Base-by-base conservation (phyloP, 768 basidiomycete species). In the Suillus alpinus region DNA sequence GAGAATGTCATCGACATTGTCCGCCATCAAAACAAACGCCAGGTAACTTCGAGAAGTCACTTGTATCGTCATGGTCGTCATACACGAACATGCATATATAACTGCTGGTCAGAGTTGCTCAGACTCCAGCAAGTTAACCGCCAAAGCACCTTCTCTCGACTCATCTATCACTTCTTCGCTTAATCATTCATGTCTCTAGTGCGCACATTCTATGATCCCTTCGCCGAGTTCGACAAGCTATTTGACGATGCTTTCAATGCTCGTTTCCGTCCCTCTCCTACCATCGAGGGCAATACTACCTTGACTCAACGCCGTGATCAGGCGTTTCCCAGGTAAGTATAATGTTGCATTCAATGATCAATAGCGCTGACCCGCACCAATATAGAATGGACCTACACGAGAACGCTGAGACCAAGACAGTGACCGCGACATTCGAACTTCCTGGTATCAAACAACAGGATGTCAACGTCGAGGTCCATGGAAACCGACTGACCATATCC, bases 391-490 rank as follows among this genome's bases (percentile, higher is more conserved):
- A 86, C 62, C 69, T 86, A 13, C 82, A 82, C 64, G 83, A 86
- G 66, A 74, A 85, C 60, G 44, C 65, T 0, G 75, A 80, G 29
- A 71, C 69, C 29, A 83, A 83, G 66, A 67, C 74, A 32, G 80
- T 86, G 39, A 83, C 81, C 1, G 85, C 85, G 49, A 70, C 76
- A 9, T 83, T 87, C 66, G 85, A 87, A 64, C 73, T 87, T 6
- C 85, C 86, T 0, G 85, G 85, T 20, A 36, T 85, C 40, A 73
- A 74, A 59, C 80, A 81, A 34, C 80, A 86, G 55, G 72, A 86
- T 61, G 73, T 86, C 51, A 71, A 73, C 52, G 79, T 87, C 64
- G 83, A 85, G 58, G 65, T 84, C 6, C 77, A 80, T 57, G 76
- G 80, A 61, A 79, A 80, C 59, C 71, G 76, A 2, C 78, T 87